Evolutionary conservation across 2,329 filamentous ascomycete species (phyloP), one percentile per base, ranked within the genome.

Genomic region (Lasiodiplodia gonubiensis): DNA sequence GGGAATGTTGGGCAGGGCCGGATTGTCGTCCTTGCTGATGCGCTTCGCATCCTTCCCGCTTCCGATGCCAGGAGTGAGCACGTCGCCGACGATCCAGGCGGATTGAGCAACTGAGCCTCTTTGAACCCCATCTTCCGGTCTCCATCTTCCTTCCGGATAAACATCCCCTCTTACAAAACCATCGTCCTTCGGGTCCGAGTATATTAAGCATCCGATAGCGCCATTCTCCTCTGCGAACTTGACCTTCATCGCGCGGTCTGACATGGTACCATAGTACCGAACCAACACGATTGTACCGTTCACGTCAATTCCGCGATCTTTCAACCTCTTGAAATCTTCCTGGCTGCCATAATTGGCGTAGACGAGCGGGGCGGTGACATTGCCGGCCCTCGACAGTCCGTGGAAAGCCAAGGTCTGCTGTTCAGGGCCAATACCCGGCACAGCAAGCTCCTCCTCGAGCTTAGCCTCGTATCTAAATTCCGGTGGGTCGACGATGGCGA

Each of bases 271-370:
- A 72, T 91, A 89, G 76, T 95, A 91, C 67, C 92, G 86, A 23
- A 98, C 92, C 39, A 99, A 82, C 1, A 90, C 93, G 74, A 99
- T 93, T 3, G 93, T 89, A 14, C 92, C 94, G 63, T 90, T 86
- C 1, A 92, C 86, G 33, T 91, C 85, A 69, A 98, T 85, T 0
- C 90, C 92, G 70, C 86, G 86, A 65, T 93, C 88, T 68, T 86
- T 82, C 33, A 99, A 81, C 65, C 80, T 82, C 75, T 91, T 85
- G 76, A 96, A 98, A 76, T 99, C 95, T 52, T 92, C 89, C 61
- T 89, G 86, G 52, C 92, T 91, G 14, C 95, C 96, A 74, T 94
- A 97, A 79, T 98, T 97, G 64, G 91, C 94, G 77, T 97, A 99
- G 1, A 99, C 87, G 53, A 98, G 79, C 23, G 91, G 94, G 0